phyloP scores from a whole-genome alignment of 2,329 filamentous ascomycete genomes.

The Botrytis sinoallii region DNA sequence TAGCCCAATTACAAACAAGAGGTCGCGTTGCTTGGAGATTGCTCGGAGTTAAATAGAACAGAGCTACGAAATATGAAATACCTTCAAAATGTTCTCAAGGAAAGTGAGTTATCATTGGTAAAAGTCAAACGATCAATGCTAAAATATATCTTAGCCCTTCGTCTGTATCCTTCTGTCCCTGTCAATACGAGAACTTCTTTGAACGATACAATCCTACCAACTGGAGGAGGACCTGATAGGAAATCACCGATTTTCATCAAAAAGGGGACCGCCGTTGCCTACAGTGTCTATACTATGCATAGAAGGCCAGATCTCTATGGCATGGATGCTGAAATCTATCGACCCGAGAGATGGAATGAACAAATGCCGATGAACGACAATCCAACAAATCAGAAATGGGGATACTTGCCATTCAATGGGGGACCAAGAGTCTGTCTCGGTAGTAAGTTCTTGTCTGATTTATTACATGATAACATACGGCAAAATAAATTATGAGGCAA shows the following conservation, averaged over 20 bases:
- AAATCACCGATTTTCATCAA: conserved; percentile 19
- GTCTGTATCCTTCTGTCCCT: conserved; percentile 39
- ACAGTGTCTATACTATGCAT: neutral
- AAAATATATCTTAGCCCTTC: neutral
- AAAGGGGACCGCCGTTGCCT: neutral
- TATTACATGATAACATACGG: no score
- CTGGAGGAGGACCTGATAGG: conserved; percentile 33
- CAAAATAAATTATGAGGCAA: no score
- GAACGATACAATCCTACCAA: conserved; percentile 40
- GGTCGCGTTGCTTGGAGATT: neutral
- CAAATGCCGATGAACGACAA: neutral
- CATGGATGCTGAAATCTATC: neutral
- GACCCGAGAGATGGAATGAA: neutral
- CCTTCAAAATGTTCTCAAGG: conserved; percentile 17
- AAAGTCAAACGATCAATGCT: neutral
- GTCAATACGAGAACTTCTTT: conserved; percentile 48
- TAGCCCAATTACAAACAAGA: conserved; percentile 18
- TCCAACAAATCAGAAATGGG: neutral
- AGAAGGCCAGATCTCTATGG: neutral
- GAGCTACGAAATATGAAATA: conserved; percentile 13
- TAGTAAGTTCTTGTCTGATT: neutral
- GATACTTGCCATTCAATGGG: neutral
- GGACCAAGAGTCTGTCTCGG: neutral
- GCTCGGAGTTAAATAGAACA: neutral
- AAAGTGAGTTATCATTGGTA: neutral